These are phyloP conservation scores for Leucosporidium yakuticum DNA, from an alignment of 768 basidiomycete species.

Conservation along the genomic window DNA sequence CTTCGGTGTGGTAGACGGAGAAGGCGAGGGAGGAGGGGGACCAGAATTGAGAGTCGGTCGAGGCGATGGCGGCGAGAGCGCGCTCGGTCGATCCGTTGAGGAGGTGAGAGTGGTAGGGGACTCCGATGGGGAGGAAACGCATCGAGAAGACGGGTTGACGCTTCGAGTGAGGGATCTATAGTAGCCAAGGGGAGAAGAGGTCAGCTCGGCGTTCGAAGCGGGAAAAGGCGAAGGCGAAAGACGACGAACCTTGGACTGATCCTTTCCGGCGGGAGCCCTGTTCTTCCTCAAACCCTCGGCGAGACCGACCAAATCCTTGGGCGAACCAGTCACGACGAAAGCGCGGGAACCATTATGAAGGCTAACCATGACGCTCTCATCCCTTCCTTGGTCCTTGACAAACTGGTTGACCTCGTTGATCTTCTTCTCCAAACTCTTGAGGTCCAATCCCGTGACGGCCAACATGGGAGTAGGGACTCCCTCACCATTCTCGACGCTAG, in stretches of 20 bases:
- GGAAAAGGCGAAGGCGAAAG: neutral
- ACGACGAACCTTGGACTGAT: constrained; percentile 68
- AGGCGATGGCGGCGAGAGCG: constrained; percentile 68
- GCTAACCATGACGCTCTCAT: constrained; percentile 73
- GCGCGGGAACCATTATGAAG: constrained; percentile 85
- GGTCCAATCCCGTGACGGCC: constrained; percentile 68
- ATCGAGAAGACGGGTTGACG: constrained; percentile 87
- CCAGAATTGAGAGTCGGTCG: constrained; percentile 51
- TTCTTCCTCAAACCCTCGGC: constrained; percentile 85
- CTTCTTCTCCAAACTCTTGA: constrained; percentile 68
- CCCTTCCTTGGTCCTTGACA: constrained; percentile 51
- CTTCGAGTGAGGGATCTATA: constrained; percentile 71
- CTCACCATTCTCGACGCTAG: constrained; percentile 85
- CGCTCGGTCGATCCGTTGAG: constrained; percentile 67
- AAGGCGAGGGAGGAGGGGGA: constrained; percentile 61
- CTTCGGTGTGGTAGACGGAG: constrained; percentile 85
- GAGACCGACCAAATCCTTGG: constrained; percentile 86
- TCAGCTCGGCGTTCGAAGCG: neutral
- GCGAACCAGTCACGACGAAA: constrained; percentile 87
- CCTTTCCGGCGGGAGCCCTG: constrained; percentile 74
- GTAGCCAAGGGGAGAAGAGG: neutral
- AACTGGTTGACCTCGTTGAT: constrained; percentile 81
- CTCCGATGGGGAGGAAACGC: constrained; percentile 90
- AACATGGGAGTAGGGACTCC: constrained; percentile 92
- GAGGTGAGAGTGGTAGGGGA: constrained; percentile 92